Evolutionary conservation across 2,329 filamentous ascomycete species (phyloP).

Genomic region (Fusarium proliferatum): DNA sequence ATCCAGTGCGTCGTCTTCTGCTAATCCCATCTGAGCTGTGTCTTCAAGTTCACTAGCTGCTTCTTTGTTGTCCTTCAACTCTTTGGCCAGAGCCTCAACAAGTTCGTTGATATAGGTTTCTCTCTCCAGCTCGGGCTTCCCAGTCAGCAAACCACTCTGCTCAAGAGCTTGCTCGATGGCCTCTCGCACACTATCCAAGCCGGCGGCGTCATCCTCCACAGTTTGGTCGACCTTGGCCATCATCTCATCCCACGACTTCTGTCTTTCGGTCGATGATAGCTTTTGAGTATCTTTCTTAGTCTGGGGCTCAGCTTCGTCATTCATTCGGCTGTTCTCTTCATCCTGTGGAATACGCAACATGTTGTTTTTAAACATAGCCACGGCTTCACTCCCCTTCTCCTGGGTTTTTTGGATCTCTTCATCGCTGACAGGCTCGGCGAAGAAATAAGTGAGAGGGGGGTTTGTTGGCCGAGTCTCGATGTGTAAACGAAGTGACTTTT

Average conservation of each 20-base stretch:
- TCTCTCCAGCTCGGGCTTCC: conserved; percentile 58
- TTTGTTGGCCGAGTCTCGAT: conserved; percentile 77
- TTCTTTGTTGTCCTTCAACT: conserved; percentile 45
- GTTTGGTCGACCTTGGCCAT: conserved; percentile 66
- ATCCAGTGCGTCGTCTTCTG: background rate
- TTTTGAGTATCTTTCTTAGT: conserved; percentile 26
- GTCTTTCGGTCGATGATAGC: conserved; percentile 36
- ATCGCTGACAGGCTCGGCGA: conserved; percentile 84
- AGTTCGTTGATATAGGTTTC: conserved; percentile 62
- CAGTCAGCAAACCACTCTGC: conserved; percentile 63
- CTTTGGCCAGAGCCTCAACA: conserved; percentile 58
- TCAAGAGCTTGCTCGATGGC: conserved; percentile 66
- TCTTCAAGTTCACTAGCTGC: conserved; percentile 27
- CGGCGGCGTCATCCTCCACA: conserved; percentile 67
- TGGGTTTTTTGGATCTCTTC: conserved; percentile 81
- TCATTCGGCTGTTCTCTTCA: conserved; percentile 26
- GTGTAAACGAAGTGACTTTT: conserved; percentile 80
- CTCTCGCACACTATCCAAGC: conserved; percentile 62
- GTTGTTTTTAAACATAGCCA: conserved; percentile 75
- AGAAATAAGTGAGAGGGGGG: conserved; percentile 83
- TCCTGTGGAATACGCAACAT: conserved; percentile 63
- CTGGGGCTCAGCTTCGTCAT: conserved; percentile 8
- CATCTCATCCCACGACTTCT: conserved; percentile 64
- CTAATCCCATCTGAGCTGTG: conserved; percentile 3
- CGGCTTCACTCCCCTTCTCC: conserved; percentile 68